Evolutionary conservation across 192 early-diverging fungal genomes (phyloP).

Genomic region (Pilaira anomala): DNA sequence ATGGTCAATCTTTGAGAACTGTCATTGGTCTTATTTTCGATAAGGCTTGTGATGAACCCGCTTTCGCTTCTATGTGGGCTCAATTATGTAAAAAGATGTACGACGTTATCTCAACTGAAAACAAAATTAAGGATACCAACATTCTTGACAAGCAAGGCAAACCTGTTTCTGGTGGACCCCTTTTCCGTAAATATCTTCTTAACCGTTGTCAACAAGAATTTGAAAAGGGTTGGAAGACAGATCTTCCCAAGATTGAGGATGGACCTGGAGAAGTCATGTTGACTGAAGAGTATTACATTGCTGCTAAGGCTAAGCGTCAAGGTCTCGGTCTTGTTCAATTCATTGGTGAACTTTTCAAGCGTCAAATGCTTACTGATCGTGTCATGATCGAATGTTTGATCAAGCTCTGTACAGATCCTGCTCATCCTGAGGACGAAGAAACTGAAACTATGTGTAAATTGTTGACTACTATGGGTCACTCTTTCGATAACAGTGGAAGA

Average conservation of each 20-base stretch:
- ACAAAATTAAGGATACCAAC: slow-evolving; percentile 60
- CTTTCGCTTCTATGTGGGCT: slow-evolving; percentile 89
- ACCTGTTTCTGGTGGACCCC: slow-evolving; percentile 50
- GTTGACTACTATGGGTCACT: slow-evolving; percentile 82
- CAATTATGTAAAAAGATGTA: slow-evolving; percentile 81
- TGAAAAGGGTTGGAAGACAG: slow-evolving; percentile 83
- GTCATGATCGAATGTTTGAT: slow-evolving; percentile 94
- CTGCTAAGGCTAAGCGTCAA: slow-evolving; percentile 89
- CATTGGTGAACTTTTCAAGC: slow-evolving; percentile 94
- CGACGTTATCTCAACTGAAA: slow-evolving; percentile 41
- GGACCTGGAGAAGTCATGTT: slow-evolving; percentile 59
- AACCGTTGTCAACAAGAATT: slow-evolving; percentile 96
- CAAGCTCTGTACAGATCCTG: slow-evolving; percentile 68
- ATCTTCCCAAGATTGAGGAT: slow-evolving; percentile 63
- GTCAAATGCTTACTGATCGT: slow-evolving; percentile 85
- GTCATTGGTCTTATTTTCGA: slow-evolving; percentile 89
- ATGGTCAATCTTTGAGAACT: slow-evolving; percentile 71
- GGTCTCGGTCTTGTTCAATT: slow-evolving; percentile 91
- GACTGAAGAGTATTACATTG: slow-evolving; percentile 79
- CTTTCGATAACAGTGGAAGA: slow-evolving; percentile 65
- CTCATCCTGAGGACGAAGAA: slow-evolving; percentile 91
- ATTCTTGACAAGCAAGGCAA: slow-evolving; percentile 55
- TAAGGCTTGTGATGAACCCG: slow-evolving; percentile 94
- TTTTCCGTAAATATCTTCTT: slow-evolving; percentile 90
- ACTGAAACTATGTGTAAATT: slow-evolving; percentile 91